Evolutionary conservation across 257 asterid species (phyloP), one percentile per base, ranked within the genome.

Genomic region (Oldenlandia corymbosa): DNA sequence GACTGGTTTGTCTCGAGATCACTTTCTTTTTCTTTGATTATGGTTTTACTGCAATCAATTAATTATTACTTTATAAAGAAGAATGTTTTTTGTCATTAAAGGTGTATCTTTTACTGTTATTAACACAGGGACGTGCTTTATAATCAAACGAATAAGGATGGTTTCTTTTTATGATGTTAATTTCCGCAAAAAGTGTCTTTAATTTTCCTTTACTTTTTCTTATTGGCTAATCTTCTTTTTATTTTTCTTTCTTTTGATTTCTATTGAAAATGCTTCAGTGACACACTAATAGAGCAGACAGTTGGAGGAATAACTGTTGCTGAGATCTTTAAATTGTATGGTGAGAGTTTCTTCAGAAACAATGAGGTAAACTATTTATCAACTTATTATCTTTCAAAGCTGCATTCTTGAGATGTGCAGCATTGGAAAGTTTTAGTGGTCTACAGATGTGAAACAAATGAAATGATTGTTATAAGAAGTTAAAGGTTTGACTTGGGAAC

Each of bases 301-400:
- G 88, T 75, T 67, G 90, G 94, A 61, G 88, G 75, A 68, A 71
- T 68, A 62, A 65, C 88, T 2, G 95, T 85, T 64, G 88, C 90
- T 59, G 95, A 87, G 66, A 90, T 87, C 64, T 90, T 90, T 70
- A 79, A 81, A 76, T 71, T 73, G 67, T 51, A 76, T 54, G 97
- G 95, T 7, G 95, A 90, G 81, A 70, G 58, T 74, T 81, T 85
- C 82, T 90, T 90, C 69, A 83, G 97, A 75, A 83, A 85, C 39
- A 83, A 80, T 36, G 97, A 87, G 90, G 97, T 90, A 63, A 67
- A 86, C 36, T 62, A 24, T 50, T 27, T 14, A 17, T 24, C 54
- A 47, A 3, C 21, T 12, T 49, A 18, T 31, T 71, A 52, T 48
- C 23, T 63, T 21, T 14, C 0, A 13, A 21, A 30, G 30, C 34